Conservation (phyloP, 805 yeast species). For the Barnettozyma wickerhamii region DNA sequence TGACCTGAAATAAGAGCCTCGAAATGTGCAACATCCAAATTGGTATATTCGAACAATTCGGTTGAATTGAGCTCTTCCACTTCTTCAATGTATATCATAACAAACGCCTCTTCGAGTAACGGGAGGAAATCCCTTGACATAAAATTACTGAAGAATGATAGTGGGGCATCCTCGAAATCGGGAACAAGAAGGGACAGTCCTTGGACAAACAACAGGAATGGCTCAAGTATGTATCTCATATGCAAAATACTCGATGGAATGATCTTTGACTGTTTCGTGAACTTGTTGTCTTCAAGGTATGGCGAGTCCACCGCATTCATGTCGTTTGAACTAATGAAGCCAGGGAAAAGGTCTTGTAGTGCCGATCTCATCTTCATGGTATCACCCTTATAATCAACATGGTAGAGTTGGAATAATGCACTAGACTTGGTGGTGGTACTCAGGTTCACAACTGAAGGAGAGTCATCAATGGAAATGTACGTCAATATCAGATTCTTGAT, state of each 20-base stretch:
- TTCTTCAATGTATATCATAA: slow-evolving; percentile 45
- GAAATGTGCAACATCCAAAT: slow-evolving; percentile 27
- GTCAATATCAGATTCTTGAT: slow-evolving; percentile 18
- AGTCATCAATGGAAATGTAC: slow-evolving; percentile 18
- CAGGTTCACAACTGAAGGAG: background rate
- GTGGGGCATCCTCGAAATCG: slow-evolving; percentile 26
- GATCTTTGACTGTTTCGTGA: slow-evolving; percentile 55
- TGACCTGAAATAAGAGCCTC: background rate
- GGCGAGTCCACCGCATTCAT: slow-evolving; percentile 34
- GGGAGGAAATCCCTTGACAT: slow-evolving; percentile 64
- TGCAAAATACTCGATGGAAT: slow-evolving; percentile 72
- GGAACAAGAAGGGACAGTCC: slow-evolving; percentile 46
- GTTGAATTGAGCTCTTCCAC: slow-evolving; percentile 37
- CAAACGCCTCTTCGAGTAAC: slow-evolving; percentile 53
- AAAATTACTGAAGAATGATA: slow-evolving; percentile 54
- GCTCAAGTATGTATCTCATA: slow-evolving; percentile 74
- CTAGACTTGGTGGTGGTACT: slow-evolving; percentile 8
- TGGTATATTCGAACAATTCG: slow-evolving; percentile 24
- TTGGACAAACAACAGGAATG: slow-evolving; percentile 63
- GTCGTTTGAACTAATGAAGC: slow-evolving; percentile 40
- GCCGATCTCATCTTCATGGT: slow-evolving; percentile 38
- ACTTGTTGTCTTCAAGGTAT: slow-evolving; percentile 58
- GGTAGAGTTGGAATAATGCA: slow-evolving; percentile 33
- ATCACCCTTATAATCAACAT: slow-evolving; percentile 29
- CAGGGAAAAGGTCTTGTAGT: slow-evolving; percentile 68